phyloP scores from a whole-genome alignment of 768 basidiomycete genomes.

The Podaxis rugospora region DNA sequence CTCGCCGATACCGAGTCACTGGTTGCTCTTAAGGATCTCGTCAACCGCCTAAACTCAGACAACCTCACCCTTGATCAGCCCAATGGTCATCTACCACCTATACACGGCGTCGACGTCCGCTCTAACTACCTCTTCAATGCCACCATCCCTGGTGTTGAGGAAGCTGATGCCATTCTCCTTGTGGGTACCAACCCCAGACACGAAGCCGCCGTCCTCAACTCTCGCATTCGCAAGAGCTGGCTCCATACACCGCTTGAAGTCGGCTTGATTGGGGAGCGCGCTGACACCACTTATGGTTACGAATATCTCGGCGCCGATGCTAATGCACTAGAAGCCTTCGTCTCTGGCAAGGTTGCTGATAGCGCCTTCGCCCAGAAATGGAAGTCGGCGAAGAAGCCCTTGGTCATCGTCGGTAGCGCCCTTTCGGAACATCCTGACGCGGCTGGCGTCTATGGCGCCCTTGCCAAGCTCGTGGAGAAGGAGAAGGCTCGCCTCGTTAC shows the following conservation, averaged over 20 bases:
- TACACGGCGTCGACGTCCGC: constrained; percentile 83
- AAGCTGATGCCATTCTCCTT: constrained; percentile 88
- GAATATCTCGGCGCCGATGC: constrained; percentile 81
- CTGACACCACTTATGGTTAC: constrained; percentile 90
- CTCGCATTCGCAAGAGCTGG: constrained; percentile 94
- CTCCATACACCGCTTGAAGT: constrained; percentile 82
- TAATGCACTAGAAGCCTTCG: constrained; percentile 72
- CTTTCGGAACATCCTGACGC: constrained; percentile 84
- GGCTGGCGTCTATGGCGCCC: constrained; percentile 65
- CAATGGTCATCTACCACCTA: constrained; percentile 63
- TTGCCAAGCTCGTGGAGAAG: constrained; percentile 75
- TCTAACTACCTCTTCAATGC: constrained; percentile 97
- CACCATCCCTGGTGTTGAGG: constrained; percentile 85
- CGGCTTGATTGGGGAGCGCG: constrained; percentile 86
- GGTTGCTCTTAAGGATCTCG: constrained; percentile 88
- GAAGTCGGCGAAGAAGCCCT: constrained; percentile 81
- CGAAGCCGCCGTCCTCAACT: constrained; percentile 96
- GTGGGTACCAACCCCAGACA: constrained; percentile 97
- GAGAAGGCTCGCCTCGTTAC: constrained; percentile 76
- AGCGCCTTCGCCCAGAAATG: constrained; percentile 81
- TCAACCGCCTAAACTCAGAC: constrained; percentile 93
- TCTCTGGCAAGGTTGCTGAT: constrained; percentile 52
- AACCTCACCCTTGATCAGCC: constrained; percentile 81
- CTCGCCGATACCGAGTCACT: constrained; percentile 93
- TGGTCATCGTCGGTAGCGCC: constrained; percentile 91